Conservation (phyloP, 2,329 filamentous ascomycete genomes). For the Daldinia sp. region DNA sequence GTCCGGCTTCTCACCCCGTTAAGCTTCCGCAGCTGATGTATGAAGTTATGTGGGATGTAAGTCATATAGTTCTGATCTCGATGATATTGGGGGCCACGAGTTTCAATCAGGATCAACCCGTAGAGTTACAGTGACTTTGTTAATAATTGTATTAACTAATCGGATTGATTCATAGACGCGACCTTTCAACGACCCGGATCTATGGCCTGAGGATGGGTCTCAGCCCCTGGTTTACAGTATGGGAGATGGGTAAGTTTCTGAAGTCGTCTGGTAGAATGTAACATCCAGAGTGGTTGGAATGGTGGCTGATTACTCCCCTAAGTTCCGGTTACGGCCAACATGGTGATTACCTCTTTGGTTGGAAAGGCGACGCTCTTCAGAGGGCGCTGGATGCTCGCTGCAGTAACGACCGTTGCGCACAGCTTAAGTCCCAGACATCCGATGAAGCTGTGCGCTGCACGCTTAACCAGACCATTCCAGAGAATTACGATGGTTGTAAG, state of each 20-base stretch:
- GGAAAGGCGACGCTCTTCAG: conserved; percentile 53
- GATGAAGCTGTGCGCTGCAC: conserved; percentile 40
- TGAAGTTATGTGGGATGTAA: conserved; percentile 45
- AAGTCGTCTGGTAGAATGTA: background rate
- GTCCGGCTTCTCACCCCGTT: conserved; percentile 44
- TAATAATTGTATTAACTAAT: background rate
- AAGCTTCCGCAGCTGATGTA: conserved; percentile 45
- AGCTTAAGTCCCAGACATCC: conserved; percentile 40
- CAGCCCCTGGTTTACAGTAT: conserved; percentile 43
- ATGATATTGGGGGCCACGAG: background rate
- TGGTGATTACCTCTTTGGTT: conserved; percentile 53
- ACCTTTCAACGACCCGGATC: conserved; percentile 37
- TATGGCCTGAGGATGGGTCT: conserved; percentile 49
- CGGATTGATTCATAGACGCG: conserved; percentile 25
- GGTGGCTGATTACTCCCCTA: conserved; percentile 3
- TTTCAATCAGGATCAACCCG: background rate
- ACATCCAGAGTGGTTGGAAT: background rate
- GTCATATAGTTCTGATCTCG: background rate
- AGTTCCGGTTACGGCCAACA: conserved; percentile 51
- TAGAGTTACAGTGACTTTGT: background rate
- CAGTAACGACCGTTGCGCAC: conserved; percentile 44
- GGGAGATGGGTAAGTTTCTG: conserved; percentile 40
- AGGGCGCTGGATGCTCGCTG: conserved; percentile 47
- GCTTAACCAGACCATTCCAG: conserved; percentile 36
- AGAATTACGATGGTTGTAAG: conserved; percentile 41